phyloP scores from a whole-genome alignment of 2,329 filamentous ascomycete genomes.

The Blastomyces silverae region DNA sequence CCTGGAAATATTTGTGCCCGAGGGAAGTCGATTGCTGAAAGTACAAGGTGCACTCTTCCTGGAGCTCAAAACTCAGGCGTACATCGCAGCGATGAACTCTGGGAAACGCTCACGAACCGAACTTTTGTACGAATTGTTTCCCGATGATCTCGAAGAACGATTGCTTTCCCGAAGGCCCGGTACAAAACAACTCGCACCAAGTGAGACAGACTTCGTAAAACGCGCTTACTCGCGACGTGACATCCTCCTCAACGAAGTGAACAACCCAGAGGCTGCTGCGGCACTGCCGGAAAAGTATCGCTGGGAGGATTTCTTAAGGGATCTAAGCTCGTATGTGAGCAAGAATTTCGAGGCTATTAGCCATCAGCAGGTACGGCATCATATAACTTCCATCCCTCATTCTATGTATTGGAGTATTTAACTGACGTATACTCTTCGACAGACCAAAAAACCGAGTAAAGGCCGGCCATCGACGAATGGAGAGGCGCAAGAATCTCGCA shows the following conservation, averaged over 20 bases:
- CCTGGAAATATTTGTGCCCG: constrained; percentile 56
- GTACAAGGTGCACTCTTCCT: constrained; percentile 56
- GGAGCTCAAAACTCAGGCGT: constrained; percentile 61
- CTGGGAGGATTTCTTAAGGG: constrained; percentile 58
- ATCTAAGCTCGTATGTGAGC: constrained; percentile 52
- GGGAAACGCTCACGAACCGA: constrained; percentile 51
- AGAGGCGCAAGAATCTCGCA: constrained; percentile 33
- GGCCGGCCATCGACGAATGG: constrained; percentile 34
- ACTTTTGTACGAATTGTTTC: constrained; percentile 55
- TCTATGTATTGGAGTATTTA: constrained; percentile 1
- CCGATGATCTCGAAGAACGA: constrained; percentile 49
- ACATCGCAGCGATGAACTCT: constrained; percentile 55
- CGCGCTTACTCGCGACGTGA: constrained; percentile 50
- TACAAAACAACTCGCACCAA: constrained; percentile 49
- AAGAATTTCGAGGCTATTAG: constrained; percentile 52
- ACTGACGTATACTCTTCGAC: constrained; percentile 22
- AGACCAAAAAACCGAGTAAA: constrained; percentile 39
- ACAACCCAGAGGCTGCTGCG: constrained; percentile 44
- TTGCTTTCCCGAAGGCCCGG: constrained; percentile 51
- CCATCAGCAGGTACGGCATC: constrained; percentile 40
- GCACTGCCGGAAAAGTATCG: constrained; percentile 54
- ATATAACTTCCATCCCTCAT: neutral
- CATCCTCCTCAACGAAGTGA: constrained; percentile 51
- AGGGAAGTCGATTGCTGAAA: constrained; percentile 52
- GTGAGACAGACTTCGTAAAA: constrained; percentile 55